phyloP scores from a whole-genome alignment of 1,284 basidiomycete species.

The Neotropicomus parvogracilis region DNA sequence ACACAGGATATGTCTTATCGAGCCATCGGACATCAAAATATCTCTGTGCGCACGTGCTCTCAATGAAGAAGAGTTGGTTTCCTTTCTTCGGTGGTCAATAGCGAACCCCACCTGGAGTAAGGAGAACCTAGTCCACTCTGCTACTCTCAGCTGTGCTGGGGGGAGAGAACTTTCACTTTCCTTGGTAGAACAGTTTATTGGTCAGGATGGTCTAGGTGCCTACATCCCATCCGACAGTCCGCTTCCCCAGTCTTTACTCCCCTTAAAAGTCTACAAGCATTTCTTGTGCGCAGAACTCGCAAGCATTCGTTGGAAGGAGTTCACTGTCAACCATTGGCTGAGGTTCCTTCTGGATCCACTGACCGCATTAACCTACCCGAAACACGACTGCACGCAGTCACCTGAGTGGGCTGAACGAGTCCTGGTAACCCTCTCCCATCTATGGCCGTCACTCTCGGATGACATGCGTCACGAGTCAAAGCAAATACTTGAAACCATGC shows the following conservation, averaged over 20 bases:
- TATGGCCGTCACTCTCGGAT: too few relatives aligned
- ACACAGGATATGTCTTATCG: constrained; percentile 70
- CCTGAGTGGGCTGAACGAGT: too few relatives aligned
- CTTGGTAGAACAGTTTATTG: neutral
- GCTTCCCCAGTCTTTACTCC: neutral
- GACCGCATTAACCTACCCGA: too few relatives aligned
- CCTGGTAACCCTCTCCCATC: too few relatives aligned
- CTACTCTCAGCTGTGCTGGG: neutral
- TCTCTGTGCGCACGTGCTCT: constrained; percentile 64
- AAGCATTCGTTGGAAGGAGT: constrained; percentile 53
- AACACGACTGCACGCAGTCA: too few relatives aligned
- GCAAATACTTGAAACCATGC: too few relatives aligned
- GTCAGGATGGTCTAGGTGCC: neutral
- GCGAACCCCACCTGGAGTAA: constrained; percentile 2
- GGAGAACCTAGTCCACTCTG: too few relatives aligned
- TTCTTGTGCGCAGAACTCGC: neutral
- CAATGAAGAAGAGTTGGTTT: constrained; percentile 69
- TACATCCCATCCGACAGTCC: neutral
- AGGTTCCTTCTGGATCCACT: too few relatives aligned
- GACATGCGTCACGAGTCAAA: too few relatives aligned
- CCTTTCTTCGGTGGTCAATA: constrained; percentile 88
- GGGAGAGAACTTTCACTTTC: neutral
- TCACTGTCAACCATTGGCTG: constrained; percentile 42
- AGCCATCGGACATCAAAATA: constrained; percentile 79
- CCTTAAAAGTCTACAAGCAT: neutral